Evolutionary conservation across 2,329 filamentous ascomycete genomes (phyloP), one percentile per base, ranked within the genome.

Genomic region (Apiospora malaysiana): DNA sequence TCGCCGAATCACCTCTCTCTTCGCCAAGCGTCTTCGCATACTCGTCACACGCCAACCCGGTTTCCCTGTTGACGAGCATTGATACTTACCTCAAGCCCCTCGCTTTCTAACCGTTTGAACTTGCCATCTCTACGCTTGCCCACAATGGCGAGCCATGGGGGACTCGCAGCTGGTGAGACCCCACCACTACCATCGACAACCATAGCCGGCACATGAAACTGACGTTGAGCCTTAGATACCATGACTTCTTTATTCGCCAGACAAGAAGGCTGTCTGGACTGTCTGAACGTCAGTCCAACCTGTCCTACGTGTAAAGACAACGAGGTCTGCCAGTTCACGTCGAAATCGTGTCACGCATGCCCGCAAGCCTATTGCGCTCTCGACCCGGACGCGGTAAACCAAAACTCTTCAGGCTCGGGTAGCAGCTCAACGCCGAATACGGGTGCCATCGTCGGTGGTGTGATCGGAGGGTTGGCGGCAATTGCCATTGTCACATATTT

Each of bases 391-490:
- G 42, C 67, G 2, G 21, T 72, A 18, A 32, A 70, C 23, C 63
- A 65, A 8, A 32, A 46, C 1, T 70, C 71, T 1, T 70, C 74
- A 8, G 71, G 73, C 51, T 83, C 83, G 14, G 86, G 88, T 9
- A 88, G 92, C 9, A 63, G 32, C 32, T 63, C 56, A 63, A n/a
- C 56, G 21, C 56, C 56, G 14, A 95, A 93, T 75, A 85, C 92
- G 1, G 95, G 95, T 56, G 93, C 94, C 45, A 98, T 99, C 74
- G 95, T 93, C 1, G 96, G 96, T 74, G 95, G 95, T 74, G 94
- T 98, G 12, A 85, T 98, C 59, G 96, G 94, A 74, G 96, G 94
- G 75, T 81, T 98, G 18, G 87, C 87, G n/a, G 86, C 91, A 65
- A 87, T 98, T 69, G 92, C 88, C n/a, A 82, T 94, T 47, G 80